Percentiles rank a stretch among this genome's conserved stretches.
Evolutionary conservation across 2,329 filamentous ascomycete genomes (phyloP).

Genomic region (Raffaelea ambrosiae): DNA sequence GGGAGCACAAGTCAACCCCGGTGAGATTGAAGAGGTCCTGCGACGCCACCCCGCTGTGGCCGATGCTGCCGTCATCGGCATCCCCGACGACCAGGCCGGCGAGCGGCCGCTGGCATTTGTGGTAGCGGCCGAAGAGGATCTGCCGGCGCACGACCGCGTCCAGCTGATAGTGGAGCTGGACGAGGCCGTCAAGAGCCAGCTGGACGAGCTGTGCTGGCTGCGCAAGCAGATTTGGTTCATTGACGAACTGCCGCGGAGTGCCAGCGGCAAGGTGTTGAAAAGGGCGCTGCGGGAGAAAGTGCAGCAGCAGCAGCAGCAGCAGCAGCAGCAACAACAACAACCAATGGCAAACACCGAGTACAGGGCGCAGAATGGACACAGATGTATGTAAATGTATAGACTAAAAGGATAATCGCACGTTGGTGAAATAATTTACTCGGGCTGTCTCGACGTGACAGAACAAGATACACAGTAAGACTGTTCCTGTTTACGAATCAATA

Average conservation of each 20-base stretch:
- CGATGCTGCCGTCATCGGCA: slow-evolving; percentile 50
- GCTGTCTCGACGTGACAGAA: too few relatives aligned
- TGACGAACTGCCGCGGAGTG: slow-evolving; percentile 60
- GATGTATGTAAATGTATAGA: too few relatives aligned
- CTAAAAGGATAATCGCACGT: too few relatives aligned
- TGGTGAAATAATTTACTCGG: too few relatives aligned
- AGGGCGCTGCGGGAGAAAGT: too few relatives aligned
- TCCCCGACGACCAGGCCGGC: slow-evolving; percentile 51
- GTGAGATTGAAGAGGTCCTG: slow-evolving; percentile 38
- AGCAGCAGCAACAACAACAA: too few relatives aligned
- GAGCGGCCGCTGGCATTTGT: slow-evolving; percentile 61
- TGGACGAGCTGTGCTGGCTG: slow-evolving; percentile 50
- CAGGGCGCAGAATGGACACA: too few relatives aligned
- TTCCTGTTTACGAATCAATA: too few relatives aligned
- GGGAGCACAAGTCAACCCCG: slow-evolving; percentile 48
- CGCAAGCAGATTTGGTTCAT: slow-evolving; percentile 61
- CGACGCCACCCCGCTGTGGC: slow-evolving; percentile 38
- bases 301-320: too few relatives aligned
- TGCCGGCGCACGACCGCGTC: slow-evolving; percentile 18
- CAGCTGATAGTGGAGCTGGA: slow-evolving; percentile 24
- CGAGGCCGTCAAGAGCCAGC: slow-evolving; percentile 19
- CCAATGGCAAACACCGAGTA: too few relatives aligned
- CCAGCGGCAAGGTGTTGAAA: slow-evolving; percentile 38
- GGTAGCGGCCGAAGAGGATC: slow-evolving; percentile 29
- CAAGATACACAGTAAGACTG: too few relatives aligned